Conservation (phyloP, 1,284 basidiomycete genomes). For the Boletellus deceptivus region DNA sequence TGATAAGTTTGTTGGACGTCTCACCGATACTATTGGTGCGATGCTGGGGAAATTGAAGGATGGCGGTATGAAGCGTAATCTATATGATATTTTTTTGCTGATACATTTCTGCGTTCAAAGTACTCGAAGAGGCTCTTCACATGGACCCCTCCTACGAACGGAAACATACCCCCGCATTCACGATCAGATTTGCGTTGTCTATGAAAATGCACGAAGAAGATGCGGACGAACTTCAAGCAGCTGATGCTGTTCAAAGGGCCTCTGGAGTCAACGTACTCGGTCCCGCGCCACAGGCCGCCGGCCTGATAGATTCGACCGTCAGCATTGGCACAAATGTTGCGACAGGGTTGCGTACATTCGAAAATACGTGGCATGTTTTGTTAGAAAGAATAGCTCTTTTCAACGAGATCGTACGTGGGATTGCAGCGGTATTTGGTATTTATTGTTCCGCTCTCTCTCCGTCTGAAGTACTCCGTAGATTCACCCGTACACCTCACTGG, state of each 20-base stretch:
- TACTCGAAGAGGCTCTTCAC: conserved; percentile 15
- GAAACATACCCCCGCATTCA: not conserved
- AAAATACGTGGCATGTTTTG: conserved; percentile 18
- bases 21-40: conserved; percentile 10
- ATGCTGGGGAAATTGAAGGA: conserved; percentile 12
- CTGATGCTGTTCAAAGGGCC: conserved; percentile 10
- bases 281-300: not conserved
- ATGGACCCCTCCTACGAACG: not conserved
- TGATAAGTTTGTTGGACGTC: conserved; percentile 11
- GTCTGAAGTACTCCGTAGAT: conserved; percentile 11
- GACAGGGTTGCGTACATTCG: conserved; percentile 10
- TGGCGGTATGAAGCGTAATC: conserved; percentile 13
- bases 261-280: not conserved
- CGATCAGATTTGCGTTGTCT: conserved; percentile 16
- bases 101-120: conserved; percentile 7
- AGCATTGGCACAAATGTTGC: not conserved
- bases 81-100: not conserved
- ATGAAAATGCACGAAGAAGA: not conserved
- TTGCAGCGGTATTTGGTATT: conserved; percentile 15
- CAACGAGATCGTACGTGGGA: conserved; percentile 4
- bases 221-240: conserved; percentile 16
- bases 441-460: not conserved
- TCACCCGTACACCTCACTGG: conserved; percentile 18
- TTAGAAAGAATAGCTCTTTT: conserved; percentile 16
- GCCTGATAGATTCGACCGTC: not conserved